A percentile compares a stretch with the other conserved stretches of the same genome.
Evolutionary conservation across 2,329 filamentous ascomycete genomes (phyloP).

Genomic region (Xylariaceae sp.): DNA sequence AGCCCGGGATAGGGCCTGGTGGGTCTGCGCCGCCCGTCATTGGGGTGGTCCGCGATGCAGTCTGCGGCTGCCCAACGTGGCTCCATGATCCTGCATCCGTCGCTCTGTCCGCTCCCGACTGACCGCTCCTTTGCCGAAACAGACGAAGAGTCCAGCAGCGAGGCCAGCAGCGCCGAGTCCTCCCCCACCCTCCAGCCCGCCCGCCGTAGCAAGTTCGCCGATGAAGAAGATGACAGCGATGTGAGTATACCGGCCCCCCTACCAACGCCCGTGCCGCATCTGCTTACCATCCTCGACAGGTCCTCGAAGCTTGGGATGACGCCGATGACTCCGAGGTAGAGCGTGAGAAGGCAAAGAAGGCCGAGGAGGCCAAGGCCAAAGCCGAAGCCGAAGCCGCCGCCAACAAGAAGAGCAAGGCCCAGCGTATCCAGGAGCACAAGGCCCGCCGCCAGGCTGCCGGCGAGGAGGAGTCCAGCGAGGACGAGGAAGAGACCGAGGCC

Average conservation of each 20-base stretch:
- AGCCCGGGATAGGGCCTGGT: constrained; percentile 11
- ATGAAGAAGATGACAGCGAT: constrained; percentile 82
- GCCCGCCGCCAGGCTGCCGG: constrained; percentile 50
- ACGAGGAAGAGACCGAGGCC: constrained; percentile 72
- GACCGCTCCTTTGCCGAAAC: constrained; percentile 19
- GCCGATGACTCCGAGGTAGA: constrained; percentile 96
- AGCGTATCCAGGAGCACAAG: constrained; percentile 79
- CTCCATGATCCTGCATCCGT: constrained; percentile 11
- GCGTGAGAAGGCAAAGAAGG: constrained; percentile 89
- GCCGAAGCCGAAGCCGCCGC: constrained; percentile 83
- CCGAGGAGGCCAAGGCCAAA: constrained; percentile 79
- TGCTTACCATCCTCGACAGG: constrained; percentile 44
- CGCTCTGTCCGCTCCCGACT: constrained; percentile 16
- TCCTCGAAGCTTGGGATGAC: constrained; percentile 94
- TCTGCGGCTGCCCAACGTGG: constrained; percentile 4
- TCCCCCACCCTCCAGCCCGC: constrained; percentile 37
- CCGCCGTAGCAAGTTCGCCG: constrained; percentile 71
- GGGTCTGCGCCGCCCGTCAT: constrained; percentile 14
- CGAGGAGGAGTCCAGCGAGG: constrained; percentile 53
- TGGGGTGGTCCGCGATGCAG: constrained; percentile 6
- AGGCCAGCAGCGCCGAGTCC: constrained; percentile 32
- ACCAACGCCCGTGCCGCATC: constrained; percentile 6
- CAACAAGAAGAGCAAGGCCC: constrained; percentile 82
- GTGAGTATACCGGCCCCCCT: constrained; percentile 45
- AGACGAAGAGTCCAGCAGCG: constrained; percentile 38